Conservation (phyloP, 305 asterid genomes). For the Solanum hybrid region DNA sequence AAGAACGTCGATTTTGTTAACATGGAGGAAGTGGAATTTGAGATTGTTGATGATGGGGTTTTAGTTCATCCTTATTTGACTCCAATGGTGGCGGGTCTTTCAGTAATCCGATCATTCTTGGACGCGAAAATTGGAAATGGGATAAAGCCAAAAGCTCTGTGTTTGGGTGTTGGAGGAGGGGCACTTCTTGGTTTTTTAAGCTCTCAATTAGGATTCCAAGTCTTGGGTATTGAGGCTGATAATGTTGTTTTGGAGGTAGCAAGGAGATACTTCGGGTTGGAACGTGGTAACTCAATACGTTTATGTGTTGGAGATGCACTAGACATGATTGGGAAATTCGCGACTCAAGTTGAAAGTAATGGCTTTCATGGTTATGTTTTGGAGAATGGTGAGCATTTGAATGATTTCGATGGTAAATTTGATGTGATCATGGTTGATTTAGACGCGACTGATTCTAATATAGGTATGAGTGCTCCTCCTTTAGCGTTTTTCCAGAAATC, state of each 20-base stretch:
- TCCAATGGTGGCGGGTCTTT: slow-evolving; percentile 76
- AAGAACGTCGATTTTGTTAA: slow-evolving; percentile 4
- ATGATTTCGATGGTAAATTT: slow-evolving; percentile 18
- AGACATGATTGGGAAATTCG: slow-evolving; percentile 27
- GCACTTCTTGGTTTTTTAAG: slow-evolving; percentile 57
- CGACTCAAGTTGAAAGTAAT: slow-evolving; percentile 3
- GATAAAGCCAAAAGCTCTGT: slow-evolving; percentile 50
- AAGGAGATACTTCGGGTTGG: slow-evolving; percentile 51
- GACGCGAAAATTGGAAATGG: slow-evolving; percentile 24
- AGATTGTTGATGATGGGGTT: slow-evolving; percentile 10
- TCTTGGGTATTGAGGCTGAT: slow-evolving; percentile 73
- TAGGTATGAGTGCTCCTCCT: slow-evolving; percentile 71
- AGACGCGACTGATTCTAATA: slow-evolving; percentile 53
- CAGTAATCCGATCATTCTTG: slow-evolving; percentile 32
- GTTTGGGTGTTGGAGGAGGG: slow-evolving; percentile 93
- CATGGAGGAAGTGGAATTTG: slow-evolving; percentile 32
- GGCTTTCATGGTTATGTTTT: not conserved
- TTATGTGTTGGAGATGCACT: slow-evolving; percentile 53
- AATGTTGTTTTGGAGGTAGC: slow-evolving; percentile 44
- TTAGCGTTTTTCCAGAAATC: slow-evolving; percentile 36
- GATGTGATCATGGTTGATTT: slow-evolving; percentile 79
- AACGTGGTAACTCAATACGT: slow-evolving; percentile 23
- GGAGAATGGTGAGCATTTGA: not conserved
- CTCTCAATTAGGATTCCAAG: slow-evolving; percentile 39
- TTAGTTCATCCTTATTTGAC: slow-evolving; percentile 70